Base-by-base conservation (phyloP, 2,329 filamentous ascomycete species). In the Onygenales sp. region DNA sequence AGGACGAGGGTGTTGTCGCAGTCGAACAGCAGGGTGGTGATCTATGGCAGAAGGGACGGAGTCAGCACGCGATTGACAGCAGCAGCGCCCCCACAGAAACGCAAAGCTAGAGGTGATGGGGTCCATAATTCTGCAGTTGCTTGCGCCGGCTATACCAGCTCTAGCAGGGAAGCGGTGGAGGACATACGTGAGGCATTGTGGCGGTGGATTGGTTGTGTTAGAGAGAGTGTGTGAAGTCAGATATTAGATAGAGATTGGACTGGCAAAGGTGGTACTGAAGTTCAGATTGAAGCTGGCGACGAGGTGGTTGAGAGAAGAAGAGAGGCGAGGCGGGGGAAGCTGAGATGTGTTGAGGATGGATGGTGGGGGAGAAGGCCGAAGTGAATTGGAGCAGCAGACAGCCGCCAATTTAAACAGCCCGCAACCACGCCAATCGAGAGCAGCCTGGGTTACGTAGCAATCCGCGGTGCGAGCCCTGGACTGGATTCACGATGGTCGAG, bases 1-100 rank as follows among this genome's bases (percentile, higher is more conserved):
- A 93, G 83, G 69, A 93, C 89, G 69, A 95, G 88, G 59, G 90
- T 95, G 80, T 95, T 95, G 81, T 95, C 75, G 59, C 75, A 77
- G 61, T 89, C 86, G 70, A 89, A 86, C 63, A 89, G 79, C 66
- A 89, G 75, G 59, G 85, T 80, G 54, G 78, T 87, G 72, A 88
- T 85, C 78, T 83, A 62, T 43, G 59, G 35, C 13, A 35, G 38
- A 38, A 46, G 17, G 33, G 5, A 45, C 49, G 39, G 43, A 50
- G 41, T 54, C 21, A 53, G 58, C 63, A 48, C 39, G 9, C 45
- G 31, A 13, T 32, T 35, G 9, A 31, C 47, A 52, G n/a, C 35
- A 49, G n/a, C 11, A 45, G n/a, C 14, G 36, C 33, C 35, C 9
- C 44, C 27, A 43, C 21, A 43, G 38, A 21, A 49, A 49, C 6